phyloP scores from a whole-genome alignment of 176 grass and related monocot species.

The maize (Zea mays) region DNA sequence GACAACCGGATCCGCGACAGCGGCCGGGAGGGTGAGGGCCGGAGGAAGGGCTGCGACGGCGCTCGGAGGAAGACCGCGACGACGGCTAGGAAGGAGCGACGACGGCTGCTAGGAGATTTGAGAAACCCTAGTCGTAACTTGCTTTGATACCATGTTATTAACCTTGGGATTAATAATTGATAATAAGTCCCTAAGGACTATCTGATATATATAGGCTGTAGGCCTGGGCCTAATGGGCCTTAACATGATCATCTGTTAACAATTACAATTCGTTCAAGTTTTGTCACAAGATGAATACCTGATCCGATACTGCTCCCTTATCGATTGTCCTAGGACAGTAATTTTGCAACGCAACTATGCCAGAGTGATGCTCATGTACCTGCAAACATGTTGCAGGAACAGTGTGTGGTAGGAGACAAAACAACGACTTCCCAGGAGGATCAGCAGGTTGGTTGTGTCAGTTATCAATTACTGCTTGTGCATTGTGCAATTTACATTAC shows the following conservation, averaged over 20 bases:
- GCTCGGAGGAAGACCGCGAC: no score
- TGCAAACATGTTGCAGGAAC: conserved; percentile 51
- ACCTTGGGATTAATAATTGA: no score
- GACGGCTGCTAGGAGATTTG: no score
- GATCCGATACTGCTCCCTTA: conserved; percentile 29
- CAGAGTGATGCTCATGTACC: conserved; percentile 37
- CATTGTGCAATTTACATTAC: conserved; percentile 8
- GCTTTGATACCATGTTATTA: no score
- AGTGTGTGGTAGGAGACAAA: conserved; percentile 33
- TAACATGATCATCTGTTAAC: not conserved
- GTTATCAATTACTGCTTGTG: conserved; percentile 19
- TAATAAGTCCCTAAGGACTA: no score
- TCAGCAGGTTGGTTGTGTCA: conserved; percentile 39
- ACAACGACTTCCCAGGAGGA: conserved; percentile 30
- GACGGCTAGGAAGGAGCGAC: no score
- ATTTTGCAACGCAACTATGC: conserved; percentile 35
- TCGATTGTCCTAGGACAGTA: not conserved
- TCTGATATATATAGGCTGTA: no score
- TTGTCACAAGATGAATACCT: conserved; percentile 5
- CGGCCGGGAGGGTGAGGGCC: no score
- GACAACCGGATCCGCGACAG: no score
- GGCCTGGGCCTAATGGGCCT: no score
- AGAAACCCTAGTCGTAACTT: no score
- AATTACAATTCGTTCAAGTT: not conserved
- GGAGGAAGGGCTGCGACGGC: no score